Base-by-base conservation (phyloP, 495 filamentous ascomycete species). In the Tetracladium setigerum region DNA sequence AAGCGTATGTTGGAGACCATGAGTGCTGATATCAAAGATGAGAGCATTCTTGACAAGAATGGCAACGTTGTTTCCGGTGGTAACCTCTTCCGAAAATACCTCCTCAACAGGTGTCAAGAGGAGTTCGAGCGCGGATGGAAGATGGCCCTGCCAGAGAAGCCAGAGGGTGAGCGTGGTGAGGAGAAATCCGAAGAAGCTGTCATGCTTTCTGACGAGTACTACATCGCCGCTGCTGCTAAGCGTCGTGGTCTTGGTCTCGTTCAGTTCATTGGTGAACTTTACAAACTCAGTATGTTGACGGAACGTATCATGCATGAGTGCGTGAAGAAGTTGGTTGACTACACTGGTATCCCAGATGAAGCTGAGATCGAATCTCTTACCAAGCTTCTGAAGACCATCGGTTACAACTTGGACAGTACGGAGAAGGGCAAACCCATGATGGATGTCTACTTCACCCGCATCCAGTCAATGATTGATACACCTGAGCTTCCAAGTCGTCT, bases 261-360 rank as follows among this genome's bases (percentile, higher is more conserved):
- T 55, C 90, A 96, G 67, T 97, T 99, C 71, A 99, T 99, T 65
- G 92, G 92, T 70, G 92, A 98, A 64, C 81, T 98, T 32, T 98
- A 92, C 80, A 97, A 97, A 74, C 79, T 98, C 51, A 80, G 83
- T 57, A 99, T 99, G 92, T 77, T 99, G 66, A 99, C 92, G 39
- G 86, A 95, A 63, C 87, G 89, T 66, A 97, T 98, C 71, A 98
- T 99, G 92, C 94, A 97, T 71, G 89, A 96, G 70, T 99, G 92
- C 76, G 87, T 97, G 11, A 82, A 86, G 73, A 95, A 95, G 67
- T 74, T 97, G 44, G 87, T 97, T 44, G 91, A 99, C 66, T 96
- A 94, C 66, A 81, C 90, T 56, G 94, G 89, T 47, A 65, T 87
- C 50, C 92, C 92, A 14, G 92, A 99, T 57, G 92, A 97, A 65